Evolutionary conservation across 768 basidiomycete species (phyloP).

Genomic region (Dendrothele bispora): DNA sequence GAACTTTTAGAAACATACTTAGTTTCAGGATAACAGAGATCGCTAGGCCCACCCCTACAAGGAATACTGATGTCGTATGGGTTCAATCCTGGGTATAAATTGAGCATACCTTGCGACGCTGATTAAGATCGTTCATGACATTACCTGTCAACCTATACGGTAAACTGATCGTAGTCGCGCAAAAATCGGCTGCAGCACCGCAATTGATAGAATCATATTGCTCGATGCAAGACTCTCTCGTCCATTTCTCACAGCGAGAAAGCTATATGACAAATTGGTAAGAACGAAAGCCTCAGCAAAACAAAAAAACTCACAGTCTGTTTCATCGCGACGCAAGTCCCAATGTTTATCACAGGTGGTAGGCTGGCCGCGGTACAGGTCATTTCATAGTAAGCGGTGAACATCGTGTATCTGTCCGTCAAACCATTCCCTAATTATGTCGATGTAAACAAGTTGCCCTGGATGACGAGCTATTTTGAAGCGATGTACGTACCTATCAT

Average conservation of each 20-base stretch:
- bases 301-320: background rate
- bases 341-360: too few relatives aligned
- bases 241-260: conserved; percentile 62
- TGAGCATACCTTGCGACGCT: background rate
- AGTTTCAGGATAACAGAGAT: conserved; percentile 35
- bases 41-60: conserved; percentile 20
- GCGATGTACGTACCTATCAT: conserved; percentile 37
- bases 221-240: conserved; percentile 62
- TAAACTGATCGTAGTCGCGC: conserved; percentile 52
- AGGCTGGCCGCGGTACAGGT: too few relatives aligned
- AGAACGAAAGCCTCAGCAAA: too few relatives aligned
- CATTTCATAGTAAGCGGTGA: too few relatives aligned
- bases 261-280: conserved; percentile 44
- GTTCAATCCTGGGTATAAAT: conserved; percentile 36
- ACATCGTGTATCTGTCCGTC: conserved; percentile 48
- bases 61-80: conserved; percentile 50
- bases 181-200: conserved; percentile 65
- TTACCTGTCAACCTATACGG: conserved; percentile 44
- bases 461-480: background rate
- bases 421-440: conserved; percentile 44
- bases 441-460: background rate
- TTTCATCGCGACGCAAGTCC: background rate
- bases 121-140: conserved; percentile 7
- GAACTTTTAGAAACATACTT: background rate
- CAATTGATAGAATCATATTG: conserved; percentile 68